Evolutionary conservation across 2,329 filamentous ascomycete species (phyloP).

Genomic region (Colletotrichum sp.): DNA sequence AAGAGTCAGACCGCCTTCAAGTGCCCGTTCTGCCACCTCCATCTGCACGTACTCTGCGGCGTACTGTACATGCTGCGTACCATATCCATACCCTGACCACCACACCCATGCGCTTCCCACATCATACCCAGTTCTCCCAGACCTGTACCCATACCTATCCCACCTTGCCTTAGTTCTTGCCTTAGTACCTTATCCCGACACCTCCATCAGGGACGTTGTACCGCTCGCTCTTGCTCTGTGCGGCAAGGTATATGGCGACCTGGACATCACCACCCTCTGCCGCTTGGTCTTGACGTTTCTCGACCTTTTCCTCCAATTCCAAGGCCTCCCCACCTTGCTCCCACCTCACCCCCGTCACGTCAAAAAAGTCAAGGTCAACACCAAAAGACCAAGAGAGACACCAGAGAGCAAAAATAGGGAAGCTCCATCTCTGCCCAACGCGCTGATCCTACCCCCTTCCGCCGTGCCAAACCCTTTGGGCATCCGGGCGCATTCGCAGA

Average conservation of each 20-base stretch:
- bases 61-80: neutral
- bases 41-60: neutral
- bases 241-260: conserved; percentile 1
- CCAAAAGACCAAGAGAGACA: neutral
- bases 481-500: conserved; percentile 17
- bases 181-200: conserved; percentile 1
- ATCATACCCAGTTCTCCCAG: neutral
- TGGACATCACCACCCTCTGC: conserved; percentile 12
- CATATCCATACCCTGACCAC: neutral
- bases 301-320: neutral
- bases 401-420: neutral
- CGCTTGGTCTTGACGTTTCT: conserved; percentile 14
- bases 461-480: conserved; percentile 18
- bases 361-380: neutral
- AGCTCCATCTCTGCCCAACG: conserved; percentile 39
- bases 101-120: neutral
- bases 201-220: neutral
- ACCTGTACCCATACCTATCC: neutral
- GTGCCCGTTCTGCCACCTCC: conserved; percentile 8
- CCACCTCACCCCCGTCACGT: conserved; percentile 24
- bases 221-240: neutral
- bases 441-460: conserved; percentile 34
- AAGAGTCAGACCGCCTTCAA: conserved; percentile 11
- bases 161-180: neutral
- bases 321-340: conserved; percentile 27